Conservation (phyloP, 495 filamentous ascomycete genomes). For the Trichoderma virens region DNA sequence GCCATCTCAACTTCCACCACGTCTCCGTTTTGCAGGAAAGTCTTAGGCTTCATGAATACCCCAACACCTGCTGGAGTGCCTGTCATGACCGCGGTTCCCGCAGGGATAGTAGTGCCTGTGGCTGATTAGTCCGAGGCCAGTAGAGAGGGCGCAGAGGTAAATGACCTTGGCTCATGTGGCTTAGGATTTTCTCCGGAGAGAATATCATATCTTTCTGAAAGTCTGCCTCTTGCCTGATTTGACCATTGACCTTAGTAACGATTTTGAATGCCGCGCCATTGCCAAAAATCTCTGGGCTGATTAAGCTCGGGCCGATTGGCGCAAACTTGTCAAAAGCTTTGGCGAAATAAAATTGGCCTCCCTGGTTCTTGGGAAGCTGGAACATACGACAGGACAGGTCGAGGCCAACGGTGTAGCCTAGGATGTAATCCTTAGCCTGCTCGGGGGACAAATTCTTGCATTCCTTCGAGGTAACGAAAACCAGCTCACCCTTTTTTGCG, state of each 20-base stretch:
- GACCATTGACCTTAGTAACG: conserved; percentile 32
- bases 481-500: conserved; percentile 23
- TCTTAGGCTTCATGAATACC: conserved; percentile 25
- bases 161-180: conserved; percentile 26
- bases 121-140: conserved; percentile 6
- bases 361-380: conserved; percentile 29
- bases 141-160: background rate
- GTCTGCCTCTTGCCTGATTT: conserved; percentile 27
- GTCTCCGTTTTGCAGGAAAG: conserved; percentile 34
- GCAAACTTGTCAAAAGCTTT: conserved; percentile 43
- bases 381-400: conserved; percentile 37
- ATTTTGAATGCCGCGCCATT: conserved; percentile 20
- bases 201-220: conserved; percentile 28
- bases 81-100: conserved; percentile 33
- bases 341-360: conserved; percentile 37
- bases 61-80: conserved; percentile 35
- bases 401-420: conserved; percentile 41
- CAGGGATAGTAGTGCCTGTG: conserved; percentile 24
- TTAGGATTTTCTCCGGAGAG: conserved; percentile 19
- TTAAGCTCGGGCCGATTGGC: conserved; percentile 36
- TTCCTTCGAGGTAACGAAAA: conserved; percentile 31
- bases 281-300: conserved; percentile 20
- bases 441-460: conserved; percentile 26
- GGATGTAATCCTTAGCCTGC: conserved; percentile 28
- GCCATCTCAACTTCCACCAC: conserved; percentile 27